These are phyloP conservation scores for Leccinum uliginosum DNA, from an alignment of 768 basidiomycete genomes.

Conservation along the genomic window DNA sequence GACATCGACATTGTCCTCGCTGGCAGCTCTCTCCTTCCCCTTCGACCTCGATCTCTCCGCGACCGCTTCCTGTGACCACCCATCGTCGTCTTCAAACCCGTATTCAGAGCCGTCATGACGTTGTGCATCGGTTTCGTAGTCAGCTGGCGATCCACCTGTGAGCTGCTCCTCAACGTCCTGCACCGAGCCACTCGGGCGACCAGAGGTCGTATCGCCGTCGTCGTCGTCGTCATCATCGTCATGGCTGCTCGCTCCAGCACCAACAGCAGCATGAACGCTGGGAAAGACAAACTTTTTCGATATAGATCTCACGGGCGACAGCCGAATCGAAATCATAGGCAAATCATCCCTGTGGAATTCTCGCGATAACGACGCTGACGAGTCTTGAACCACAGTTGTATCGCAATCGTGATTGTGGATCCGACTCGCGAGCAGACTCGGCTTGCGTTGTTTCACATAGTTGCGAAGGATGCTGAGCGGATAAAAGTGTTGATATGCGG, in stretches of 20 bases:
- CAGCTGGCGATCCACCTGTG: constrained; percentile 4
- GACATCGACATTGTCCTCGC: constrained; percentile 6
- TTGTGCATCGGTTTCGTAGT: not conserved
- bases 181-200: not conserved
- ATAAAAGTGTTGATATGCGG: constrained; percentile 67
- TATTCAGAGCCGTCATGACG: constrained; percentile 7
- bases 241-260: not conserved
- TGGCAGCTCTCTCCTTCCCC: constrained; percentile 23
- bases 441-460: constrained; percentile 24
- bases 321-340: constrained; percentile 39
- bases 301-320: constrained; percentile 44
- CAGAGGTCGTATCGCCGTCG: not conserved
- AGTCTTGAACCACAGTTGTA: not conserved
- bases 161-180: not conserved
- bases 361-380: not conserved
- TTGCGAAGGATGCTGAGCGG: constrained; percentile 39
- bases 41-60: constrained; percentile 19
- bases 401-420: constrained; percentile 7
- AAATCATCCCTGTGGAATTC: constrained; percentile 26
- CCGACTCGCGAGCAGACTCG: constrained; percentile 12
- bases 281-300: constrained; percentile 54
- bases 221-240: not conserved
- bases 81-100: constrained; percentile 21
- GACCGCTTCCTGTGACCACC: constrained; percentile 17
- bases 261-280: not conserved